A percentile compares a stretch with the other conserved stretches of the same genome.
These are phyloP conservation scores for Thelonectria discophora DNA, from an alignment of 2,329 filamentous ascomycete species.

Conservation along the genomic window DNA sequence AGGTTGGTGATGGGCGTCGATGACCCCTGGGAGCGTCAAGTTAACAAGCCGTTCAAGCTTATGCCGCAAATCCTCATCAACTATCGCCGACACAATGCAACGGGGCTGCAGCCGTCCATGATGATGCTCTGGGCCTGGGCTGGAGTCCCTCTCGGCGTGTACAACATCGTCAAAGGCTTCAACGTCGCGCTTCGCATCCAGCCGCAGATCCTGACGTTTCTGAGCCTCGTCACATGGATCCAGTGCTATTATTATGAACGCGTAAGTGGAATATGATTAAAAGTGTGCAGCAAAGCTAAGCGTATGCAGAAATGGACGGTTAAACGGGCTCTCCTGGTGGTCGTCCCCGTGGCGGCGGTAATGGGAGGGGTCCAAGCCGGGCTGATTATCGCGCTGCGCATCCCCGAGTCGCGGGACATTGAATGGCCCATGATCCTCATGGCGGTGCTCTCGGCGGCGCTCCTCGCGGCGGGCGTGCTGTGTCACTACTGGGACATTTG, in stretches of 20 bases:
- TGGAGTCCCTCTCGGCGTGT: constrained; percentile 70
- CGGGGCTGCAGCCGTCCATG: constrained; percentile 73
- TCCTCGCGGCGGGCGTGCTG: constrained; percentile 72
- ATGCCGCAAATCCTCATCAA: constrained; percentile 77
- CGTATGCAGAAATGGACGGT: constrained; percentile 58
- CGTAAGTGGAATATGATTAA: constrained; percentile 26
- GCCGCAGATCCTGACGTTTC: constrained; percentile 53
- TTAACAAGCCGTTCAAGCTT: constrained; percentile 53
- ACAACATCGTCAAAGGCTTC: constrained; percentile 54
- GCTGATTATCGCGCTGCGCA: constrained; percentile 64
- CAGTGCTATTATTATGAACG: constrained; percentile 55
- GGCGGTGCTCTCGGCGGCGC: constrained; percentile 69
- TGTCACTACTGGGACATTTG: constrained; percentile 77
- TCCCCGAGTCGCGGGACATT: constrained; percentile 6
- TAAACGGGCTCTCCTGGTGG: constrained; percentile 56
- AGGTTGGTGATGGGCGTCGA: background rate
- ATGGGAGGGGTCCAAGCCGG: constrained; percentile 68
- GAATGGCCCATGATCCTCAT: constrained; percentile 59
- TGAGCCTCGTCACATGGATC: constrained; percentile 55
- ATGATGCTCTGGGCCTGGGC: constrained; percentile 77
- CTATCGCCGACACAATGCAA: constrained; percentile 70
- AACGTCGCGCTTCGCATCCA: constrained; percentile 54
- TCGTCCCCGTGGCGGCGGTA: constrained; percentile 59
- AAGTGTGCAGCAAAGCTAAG: constrained; percentile 12
- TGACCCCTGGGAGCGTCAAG: too few species aligned